These are phyloP conservation scores for Gaertneriomyces sp. DNA, from an alignment of 192 early-diverging fungal genomes.

Conservation along the genomic window DNA sequence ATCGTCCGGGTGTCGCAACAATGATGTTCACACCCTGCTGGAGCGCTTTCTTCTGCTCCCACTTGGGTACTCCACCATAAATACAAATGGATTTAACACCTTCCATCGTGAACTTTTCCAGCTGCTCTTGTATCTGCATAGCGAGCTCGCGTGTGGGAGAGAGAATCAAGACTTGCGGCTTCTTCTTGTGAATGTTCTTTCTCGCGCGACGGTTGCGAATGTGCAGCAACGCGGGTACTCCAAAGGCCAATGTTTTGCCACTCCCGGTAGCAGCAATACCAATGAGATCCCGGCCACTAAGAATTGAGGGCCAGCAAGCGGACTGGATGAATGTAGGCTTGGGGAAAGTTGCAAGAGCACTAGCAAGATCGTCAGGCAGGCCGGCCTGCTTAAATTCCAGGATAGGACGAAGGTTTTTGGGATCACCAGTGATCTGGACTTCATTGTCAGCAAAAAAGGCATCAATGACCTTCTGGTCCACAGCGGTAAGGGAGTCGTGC, in stretches of 20 bases:
- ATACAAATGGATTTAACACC: conserved; percentile 71
- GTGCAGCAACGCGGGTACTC: conserved; percentile 82
- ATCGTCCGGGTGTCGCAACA: conserved; percentile 93
- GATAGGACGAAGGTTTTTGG: conserved; percentile 48
- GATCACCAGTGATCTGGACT: conserved; percentile 35
- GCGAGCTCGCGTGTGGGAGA: conserved; percentile 65
- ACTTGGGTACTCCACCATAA: conserved; percentile 83
- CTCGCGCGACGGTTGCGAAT: conserved; percentile 40
- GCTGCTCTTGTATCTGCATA: conserved; percentile 50
- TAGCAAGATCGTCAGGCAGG: conserved; percentile 64
- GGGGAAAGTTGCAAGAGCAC: conserved; percentile 62
- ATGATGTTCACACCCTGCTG: conserved; percentile 57
- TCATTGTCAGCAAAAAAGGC: conserved; percentile 39
- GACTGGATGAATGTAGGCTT: conserved; percentile 94
- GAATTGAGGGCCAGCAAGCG: conserved; percentile 84
- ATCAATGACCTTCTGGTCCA: conserved; percentile 28
- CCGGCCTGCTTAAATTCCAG: conserved; percentile 73
- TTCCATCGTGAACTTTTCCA: conserved; percentile 59
- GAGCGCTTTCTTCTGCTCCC: conserved; percentile 37
- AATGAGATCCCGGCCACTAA: conserved; percentile 77
- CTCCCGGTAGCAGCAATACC: conserved; percentile 69
- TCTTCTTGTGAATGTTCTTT: conserved; percentile 9
- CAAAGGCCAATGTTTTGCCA: conserved; percentile 49
- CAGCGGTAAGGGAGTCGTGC: conserved; percentile 13
- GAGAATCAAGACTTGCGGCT: conserved; percentile 52